A percentile compares a stretch with the other conserved stretches of the same genome.
These are phyloP conservation scores for Vigna hirtella DNA, from an alignment of 306 rosid species.

Conservation along the genomic window DNA sequence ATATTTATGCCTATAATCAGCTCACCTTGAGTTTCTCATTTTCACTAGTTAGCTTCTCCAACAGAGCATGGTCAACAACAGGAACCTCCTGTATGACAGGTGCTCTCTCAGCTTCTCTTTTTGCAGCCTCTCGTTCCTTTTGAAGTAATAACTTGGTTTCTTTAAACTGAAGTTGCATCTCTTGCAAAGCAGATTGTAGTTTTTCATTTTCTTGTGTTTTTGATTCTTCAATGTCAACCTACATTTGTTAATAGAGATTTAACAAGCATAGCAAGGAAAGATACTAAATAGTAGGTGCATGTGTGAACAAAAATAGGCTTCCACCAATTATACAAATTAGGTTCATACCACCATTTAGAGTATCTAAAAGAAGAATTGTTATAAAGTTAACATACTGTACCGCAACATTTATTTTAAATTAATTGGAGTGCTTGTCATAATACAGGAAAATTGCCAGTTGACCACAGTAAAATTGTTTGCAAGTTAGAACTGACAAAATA, in stretches of 20 bases:
- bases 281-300: background rate
- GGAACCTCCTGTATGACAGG: slow-evolving; percentile 94
- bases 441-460: slow-evolving; percentile 19
- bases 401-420: slow-evolving; percentile 19
- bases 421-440: slow-evolving; percentile 18
- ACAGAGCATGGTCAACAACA: slow-evolving; percentile 78
- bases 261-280: slow-evolving; percentile 39
- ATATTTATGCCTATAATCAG: slow-evolving; percentile 39
- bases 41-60: slow-evolving; percentile 83
- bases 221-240: slow-evolving; percentile 92
- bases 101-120: slow-evolving; percentile 68
- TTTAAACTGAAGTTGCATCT: slow-evolving; percentile 82
- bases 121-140: slow-evolving; percentile 76
- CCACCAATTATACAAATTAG: slow-evolving; percentile 24
- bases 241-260: slow-evolving; percentile 43
- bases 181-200: slow-evolving; percentile 86
- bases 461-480: slow-evolving; percentile 28
- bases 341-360: slow-evolving; percentile 20
- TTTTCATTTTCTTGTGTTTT: slow-evolving; percentile 87
- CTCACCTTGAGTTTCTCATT: slow-evolving; percentile 97
- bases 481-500: slow-evolving; percentile 27
- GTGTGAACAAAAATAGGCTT: slow-evolving; percentile 4
- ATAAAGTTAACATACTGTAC: slow-evolving; percentile 6
- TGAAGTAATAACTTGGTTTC: slow-evolving; percentile 77
- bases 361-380: slow-evolving; percentile 18